Percentiles rank a stretch among this genome's conserved stretches.
These are phyloP conservation scores for Trapa bicornis DNA, from an alignment of 345 rosid genomes.

Conservation along the genomic window DNA sequence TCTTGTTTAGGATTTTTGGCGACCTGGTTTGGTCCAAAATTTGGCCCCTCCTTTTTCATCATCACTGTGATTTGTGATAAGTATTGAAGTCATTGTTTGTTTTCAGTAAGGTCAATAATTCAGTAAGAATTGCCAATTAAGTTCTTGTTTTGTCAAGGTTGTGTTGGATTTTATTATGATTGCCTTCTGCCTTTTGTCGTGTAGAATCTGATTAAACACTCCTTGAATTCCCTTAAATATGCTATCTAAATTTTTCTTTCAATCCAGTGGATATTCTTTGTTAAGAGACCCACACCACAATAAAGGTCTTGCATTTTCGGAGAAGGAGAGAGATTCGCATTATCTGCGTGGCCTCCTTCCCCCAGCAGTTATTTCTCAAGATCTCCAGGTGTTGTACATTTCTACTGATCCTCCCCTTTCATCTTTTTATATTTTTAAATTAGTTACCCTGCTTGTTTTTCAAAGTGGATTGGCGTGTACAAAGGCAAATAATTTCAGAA, in stretches of 20 bases:
- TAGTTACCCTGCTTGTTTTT: background rate
- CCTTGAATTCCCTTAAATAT: background rate
- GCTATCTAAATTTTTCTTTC: slow-evolving; percentile 1
- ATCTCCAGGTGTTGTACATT: slow-evolving; percentile 52
- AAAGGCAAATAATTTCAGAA: background rate
- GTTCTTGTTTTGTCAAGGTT: background rate
- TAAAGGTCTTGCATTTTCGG: slow-evolving; percentile 84
- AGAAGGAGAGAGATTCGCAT: slow-evolving; percentile 79
- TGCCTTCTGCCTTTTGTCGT: background rate
- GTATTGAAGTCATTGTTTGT: background rate
- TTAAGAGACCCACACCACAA: slow-evolving; percentile 94
- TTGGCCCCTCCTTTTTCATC: background rate
- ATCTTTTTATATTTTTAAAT: background rate
- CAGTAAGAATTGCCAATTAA: background rate
- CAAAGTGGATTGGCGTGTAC: background rate
- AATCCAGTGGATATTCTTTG: slow-evolving; percentile 74
- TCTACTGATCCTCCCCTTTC: background rate
- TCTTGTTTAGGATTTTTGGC: background rate
- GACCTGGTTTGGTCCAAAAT: background rate
- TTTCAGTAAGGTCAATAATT: background rate
- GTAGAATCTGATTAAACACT: background rate
- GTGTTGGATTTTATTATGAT: background rate
- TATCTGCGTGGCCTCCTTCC: slow-evolving; percentile 94
- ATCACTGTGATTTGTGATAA: background rate
- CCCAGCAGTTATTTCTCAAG: slow-evolving; percentile 72